Percentiles rank a stretch among this genome's conserved stretches.
Conservation (phyloP, 2,329 filamentous ascomycete genomes). For the Kalaharituber pfeilii region DNA sequence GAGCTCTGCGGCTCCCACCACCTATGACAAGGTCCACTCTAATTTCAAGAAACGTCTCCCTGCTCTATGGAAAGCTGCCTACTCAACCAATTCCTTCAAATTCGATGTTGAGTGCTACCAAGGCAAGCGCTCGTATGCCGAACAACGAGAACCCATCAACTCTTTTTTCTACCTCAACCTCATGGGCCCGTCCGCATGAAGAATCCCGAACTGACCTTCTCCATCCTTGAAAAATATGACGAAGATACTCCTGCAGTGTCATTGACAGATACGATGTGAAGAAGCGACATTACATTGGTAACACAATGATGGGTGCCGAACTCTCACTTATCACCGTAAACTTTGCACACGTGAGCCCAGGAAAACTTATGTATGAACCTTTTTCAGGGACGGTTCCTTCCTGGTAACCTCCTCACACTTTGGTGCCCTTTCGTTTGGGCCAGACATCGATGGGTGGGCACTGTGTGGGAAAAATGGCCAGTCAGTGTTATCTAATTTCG, state of each 20-base stretch:
- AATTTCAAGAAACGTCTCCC: slow-evolving; percentile 42
- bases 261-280: slow-evolving; percentile 71
- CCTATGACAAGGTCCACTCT: slow-evolving; percentile 50
- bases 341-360: slow-evolving; percentile 62
- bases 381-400: slow-evolving; percentile 95
- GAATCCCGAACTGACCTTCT: slow-evolving; percentile 55
- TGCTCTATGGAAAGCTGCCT: slow-evolving; percentile 45
- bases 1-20: slow-evolving; percentile 62
- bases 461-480: slow-evolving; percentile 49
- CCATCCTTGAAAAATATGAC: slow-evolving; percentile 67
- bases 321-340: slow-evolving; percentile 83
- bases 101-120: slow-evolving; percentile 73
- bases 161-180: slow-evolving; percentile 65
- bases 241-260: slow-evolving; percentile 34
- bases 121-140: slow-evolving; percentile 44
- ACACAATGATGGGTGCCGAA: slow-evolving; percentile 94
- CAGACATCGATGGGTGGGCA: slow-evolving; percentile 82
- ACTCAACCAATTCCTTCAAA: slow-evolving; percentile 53
- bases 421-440: slow-evolving; percentile 65
- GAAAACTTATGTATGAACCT: slow-evolving; percentile 80
- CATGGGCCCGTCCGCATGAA: slow-evolving; percentile 61
- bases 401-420: slow-evolving; percentile 80
- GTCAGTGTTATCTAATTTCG: slow-evolving; percentile 54
- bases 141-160: slow-evolving; percentile 62
- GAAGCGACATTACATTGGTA: slow-evolving; percentile 82